A percentile compares a stretch with the other conserved stretches of the same genome.
Evolutionary conservation across 495 filamentous ascomycete genomes (phyloP).

Genomic region (Neurospora sp.): DNA sequence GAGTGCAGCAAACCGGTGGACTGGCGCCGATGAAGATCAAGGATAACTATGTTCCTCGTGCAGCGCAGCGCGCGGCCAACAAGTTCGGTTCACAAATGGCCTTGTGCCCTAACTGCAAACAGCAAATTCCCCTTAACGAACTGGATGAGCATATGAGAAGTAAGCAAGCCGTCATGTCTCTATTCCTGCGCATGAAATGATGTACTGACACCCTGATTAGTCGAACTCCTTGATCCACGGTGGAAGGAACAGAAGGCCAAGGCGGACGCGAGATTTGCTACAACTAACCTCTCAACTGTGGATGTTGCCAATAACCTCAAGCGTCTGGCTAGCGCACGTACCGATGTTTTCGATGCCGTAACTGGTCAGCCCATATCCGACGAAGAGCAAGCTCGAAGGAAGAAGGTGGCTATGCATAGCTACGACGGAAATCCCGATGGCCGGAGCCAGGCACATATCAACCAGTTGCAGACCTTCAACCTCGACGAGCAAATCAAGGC

Average conservation of each 20-base stretch:
- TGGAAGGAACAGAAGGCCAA: conserved; percentile 96
- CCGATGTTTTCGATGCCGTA: conserved; percentile 78
- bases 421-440: conserved; percentile 54
- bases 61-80: conserved; percentile 57
- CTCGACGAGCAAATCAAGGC: conserved; percentile 63
- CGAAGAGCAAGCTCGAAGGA: conserved; percentile 68
- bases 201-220: conserved; percentile 8
- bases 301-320: conserved; percentile 94
- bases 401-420: conserved; percentile 56
- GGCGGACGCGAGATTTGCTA: conserved; percentile 69
- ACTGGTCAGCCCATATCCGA: conserved; percentile 56
- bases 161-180: conserved; percentile 23
- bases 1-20: conserved; percentile 23
- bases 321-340: conserved; percentile 85
- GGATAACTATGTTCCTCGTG: conserved; percentile 81
- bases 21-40: conserved; percentile 84
- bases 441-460: conserved; percentile 42
- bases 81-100: conserved; percentile 55
- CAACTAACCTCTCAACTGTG: conserved; percentile 75
- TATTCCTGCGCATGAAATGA: conserved; percentile 1
- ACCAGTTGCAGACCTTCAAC: conserved; percentile 42
- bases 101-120: conserved; percentile 88
- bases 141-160: conserved; percentile 90
- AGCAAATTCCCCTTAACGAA: conserved; percentile 76
- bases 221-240: conserved; percentile 80